Conservation (phyloP, 179 eudicot genomes). For the Beta macrorhiza region DNA sequence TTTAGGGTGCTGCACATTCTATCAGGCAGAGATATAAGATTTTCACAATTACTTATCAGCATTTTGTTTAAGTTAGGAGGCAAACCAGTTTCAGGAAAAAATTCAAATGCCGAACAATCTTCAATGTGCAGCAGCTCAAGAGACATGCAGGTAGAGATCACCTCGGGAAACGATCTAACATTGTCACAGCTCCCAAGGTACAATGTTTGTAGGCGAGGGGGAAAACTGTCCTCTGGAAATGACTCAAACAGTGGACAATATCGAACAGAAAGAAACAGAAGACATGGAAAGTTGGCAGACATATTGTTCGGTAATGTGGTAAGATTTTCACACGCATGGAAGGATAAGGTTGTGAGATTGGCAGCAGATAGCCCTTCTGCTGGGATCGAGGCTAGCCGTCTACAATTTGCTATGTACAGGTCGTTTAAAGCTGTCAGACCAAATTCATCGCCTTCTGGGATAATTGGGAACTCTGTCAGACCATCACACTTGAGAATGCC, state of each 20-base stretch:
- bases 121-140: too few species aligned
- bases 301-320: background rate
- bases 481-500: too few species aligned
- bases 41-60: too few species aligned
- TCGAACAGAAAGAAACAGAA: background rate
- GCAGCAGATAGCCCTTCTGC: background rate
- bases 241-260: too few species aligned
- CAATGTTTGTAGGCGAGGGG: background rate
- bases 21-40: too few species aligned
- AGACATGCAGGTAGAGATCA: too few species aligned
- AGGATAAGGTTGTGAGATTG: background rate
- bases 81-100: background rate
- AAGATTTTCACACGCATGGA: background rate
- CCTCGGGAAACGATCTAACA: too few species aligned
- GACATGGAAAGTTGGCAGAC: background rate
- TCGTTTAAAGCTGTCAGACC: background rate
- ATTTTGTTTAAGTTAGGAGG: background rate
- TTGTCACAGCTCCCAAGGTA: too few species aligned
- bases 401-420: background rate
- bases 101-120: too few species aligned
- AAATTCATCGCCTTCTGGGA: background rate
- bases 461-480: too few species aligned
- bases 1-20: too few species aligned
- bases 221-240: background rate
- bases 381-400: background rate